phyloP scores from a whole-genome alignment of 2,329 filamentous ascomycete species.

The Talaromyces sp. region DNA sequence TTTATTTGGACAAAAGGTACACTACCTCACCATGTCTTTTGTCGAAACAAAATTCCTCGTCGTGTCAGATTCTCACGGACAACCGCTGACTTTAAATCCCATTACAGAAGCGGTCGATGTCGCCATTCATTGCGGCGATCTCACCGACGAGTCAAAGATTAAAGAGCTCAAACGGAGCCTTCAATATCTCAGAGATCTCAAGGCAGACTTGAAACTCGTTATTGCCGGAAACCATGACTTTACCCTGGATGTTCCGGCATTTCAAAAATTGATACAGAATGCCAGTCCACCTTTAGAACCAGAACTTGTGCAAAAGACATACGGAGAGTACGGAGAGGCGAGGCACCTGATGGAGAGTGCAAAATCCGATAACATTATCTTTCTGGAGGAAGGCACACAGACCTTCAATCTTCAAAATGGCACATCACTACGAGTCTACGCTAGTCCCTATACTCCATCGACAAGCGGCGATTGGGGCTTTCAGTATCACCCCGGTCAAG shows the following conservation, averaged over 20 bases:
- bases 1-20: background rate
- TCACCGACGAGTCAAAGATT: slow-evolving; percentile 41
- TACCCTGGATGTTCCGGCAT: slow-evolving; percentile 34
- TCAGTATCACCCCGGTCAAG: slow-evolving; percentile 38
- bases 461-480: slow-evolving; percentile 44
- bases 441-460: slow-evolving; percentile 50
- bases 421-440: slow-evolving; percentile 46
- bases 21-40: background rate
- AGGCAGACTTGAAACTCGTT: slow-evolving; percentile 49
- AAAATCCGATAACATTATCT: slow-evolving; percentile 36
- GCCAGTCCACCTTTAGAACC: slow-evolving; percentile 22
- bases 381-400: slow-evolving; percentile 50
- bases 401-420: slow-evolving; percentile 47
- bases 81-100: slow-evolving; percentile 15
- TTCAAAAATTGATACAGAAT: slow-evolving; percentile 29
- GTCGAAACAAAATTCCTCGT: slow-evolving; percentile 41
- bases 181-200: slow-evolving; percentile 36
- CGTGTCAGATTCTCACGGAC: slow-evolving; percentile 44
- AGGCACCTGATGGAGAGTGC: slow-evolving; percentile 30
- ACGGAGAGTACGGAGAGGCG: slow-evolving; percentile 37
- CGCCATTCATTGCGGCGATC: slow-evolving; percentile 50
- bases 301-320: slow-evolving; percentile 27
- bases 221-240: slow-evolving; percentile 55
- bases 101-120: slow-evolving; percentile 41
- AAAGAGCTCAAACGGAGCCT: slow-evolving; percentile 40